Base-by-base conservation (phyloP, 2,329 filamentous ascomycete genomes). In the Albophoma yamanashiensis region DNA sequence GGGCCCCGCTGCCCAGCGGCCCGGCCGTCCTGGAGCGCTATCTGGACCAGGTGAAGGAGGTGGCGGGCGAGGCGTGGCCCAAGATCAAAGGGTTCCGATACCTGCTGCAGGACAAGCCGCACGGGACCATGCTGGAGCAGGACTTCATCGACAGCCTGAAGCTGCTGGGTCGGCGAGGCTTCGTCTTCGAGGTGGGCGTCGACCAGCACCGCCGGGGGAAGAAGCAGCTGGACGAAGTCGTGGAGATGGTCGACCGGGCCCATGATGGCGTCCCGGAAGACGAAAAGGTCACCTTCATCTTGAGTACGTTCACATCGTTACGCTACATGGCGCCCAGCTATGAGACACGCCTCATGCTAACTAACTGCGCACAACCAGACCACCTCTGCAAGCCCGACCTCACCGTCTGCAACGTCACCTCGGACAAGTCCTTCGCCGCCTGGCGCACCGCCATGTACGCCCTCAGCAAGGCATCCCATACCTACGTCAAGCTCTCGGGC, bases 401-500 rank as follows among this genome's bases (percentile, higher is more conserved):
- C 36, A 79, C 80, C 39, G 79, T 89, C 67, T 78, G 81, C 75
- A 87, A 82, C 71, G 66, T 73, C 63, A 79, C 76, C 56, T 78
- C 73, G 42, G 80, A 85, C 67, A 77, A 81, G 1, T 77, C 80
- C 34, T 92, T 89, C 71, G 73, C 81, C 60, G 82, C 82, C 59
- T 96, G 91, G 90, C 83, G 84, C 59, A 78, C 80, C 17, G 80
- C 85, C 62, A 85, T 96, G 69, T 83, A 83, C 66, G 78, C 81
- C 11, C 85, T 95, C 68, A 83, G 86, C 65, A 81, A 81, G 61
- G 83, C 83, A 70, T 75, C 79, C 56, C 81, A 79, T 57, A 85
- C 87, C n/a, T 95, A 89, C 76, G 89, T 97, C 82, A 96, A 97
- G 77, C 82, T 97, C n/a, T 93, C 89, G 0, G 93, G 93, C 9